Conservation (phyloP, 129 eudicot genomes). For the Pittosporum tobira region DNA sequence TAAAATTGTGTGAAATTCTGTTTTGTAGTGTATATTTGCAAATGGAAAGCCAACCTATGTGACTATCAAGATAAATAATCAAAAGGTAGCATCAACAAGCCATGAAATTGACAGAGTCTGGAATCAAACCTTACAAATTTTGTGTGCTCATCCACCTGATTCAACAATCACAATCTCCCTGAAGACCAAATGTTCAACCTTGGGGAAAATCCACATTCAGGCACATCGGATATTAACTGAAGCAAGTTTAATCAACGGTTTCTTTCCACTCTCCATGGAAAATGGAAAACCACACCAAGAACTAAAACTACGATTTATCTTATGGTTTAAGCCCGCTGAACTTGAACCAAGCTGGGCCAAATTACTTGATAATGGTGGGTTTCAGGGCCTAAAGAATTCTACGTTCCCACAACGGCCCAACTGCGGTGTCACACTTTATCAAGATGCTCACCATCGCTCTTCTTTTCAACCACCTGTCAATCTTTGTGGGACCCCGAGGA, state of each 20-base stretch:
- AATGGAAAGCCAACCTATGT: constrained; percentile 61
- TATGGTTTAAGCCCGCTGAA: constrained; percentile 83
- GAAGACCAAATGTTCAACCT: constrained; percentile 47
- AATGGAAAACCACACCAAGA: constrained; percentile 47
- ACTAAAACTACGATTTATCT: constrained; percentile 47
- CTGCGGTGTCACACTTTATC: constrained; percentile 59
- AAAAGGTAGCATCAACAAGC: constrained; percentile 66
- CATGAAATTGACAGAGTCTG: constrained; percentile 54
- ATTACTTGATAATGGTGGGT: constrained; percentile 37
- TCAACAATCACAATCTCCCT: constrained; percentile 64
- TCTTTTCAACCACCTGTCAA: constrained; percentile 55
- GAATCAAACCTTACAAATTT: constrained; percentile 87
- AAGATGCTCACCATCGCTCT: constrained; percentile 76
- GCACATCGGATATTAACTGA: constrained; percentile 42
- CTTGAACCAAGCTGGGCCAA: constrained; percentile 53
- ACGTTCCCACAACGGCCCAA: constrained; percentile 61
- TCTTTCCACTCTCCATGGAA: constrained; percentile 52
- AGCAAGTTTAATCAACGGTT: constrained; percentile 62
- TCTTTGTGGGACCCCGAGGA: constrained; percentile 38
- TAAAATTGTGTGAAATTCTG: neutral
- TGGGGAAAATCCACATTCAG: constrained; percentile 52
- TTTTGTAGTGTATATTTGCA: constrained; percentile 55
- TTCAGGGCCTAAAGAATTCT: constrained; percentile 54
- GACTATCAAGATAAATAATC: constrained; percentile 56
- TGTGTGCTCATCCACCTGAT: constrained; percentile 69